phyloP scores from a whole-genome alignment of 495 filamentous ascomycete genomes.

The Cenococcum geophilum region DNA sequence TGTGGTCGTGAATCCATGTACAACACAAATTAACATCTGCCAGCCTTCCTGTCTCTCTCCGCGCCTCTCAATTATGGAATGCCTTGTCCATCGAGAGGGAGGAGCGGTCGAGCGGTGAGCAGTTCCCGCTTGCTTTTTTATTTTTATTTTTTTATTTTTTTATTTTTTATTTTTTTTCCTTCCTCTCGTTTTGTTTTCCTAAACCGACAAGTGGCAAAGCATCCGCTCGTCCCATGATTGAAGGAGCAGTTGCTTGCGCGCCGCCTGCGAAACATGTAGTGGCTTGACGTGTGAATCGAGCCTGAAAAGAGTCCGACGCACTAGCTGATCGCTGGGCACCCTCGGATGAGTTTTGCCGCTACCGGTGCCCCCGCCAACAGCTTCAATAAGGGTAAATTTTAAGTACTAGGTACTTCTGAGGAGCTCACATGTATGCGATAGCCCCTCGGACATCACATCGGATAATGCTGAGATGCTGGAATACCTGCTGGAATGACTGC shows the following conservation, averaged over 20 bases:
- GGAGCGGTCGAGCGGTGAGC: too few species aligned
- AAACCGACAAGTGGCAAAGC: too few species aligned
- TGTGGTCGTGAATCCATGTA: too few species aligned
- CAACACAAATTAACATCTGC: too few species aligned
- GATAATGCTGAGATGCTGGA: not conserved
- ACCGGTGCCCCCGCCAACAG: not conserved
- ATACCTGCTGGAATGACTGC: not conserved
- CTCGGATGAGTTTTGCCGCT: not conserved
- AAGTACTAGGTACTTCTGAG: not conserved
- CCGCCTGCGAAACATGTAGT: not conserved
- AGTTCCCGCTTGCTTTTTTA: too few species aligned
- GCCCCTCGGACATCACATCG: not conserved
- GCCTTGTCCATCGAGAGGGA: too few species aligned
- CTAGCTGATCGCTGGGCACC: too few species aligned
- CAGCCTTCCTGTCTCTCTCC: too few species aligned
- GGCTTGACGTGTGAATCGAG: not conserved
- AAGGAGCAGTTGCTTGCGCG: conserved; percentile 1
- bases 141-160: too few species aligned
- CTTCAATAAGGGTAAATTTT: not conserved
- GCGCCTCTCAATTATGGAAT: too few species aligned
- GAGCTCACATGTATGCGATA: not conserved
- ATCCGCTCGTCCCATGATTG: not conserved
- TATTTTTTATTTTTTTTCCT: too few species aligned
- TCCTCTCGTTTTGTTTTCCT: too few species aligned
- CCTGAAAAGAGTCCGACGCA: not conserved